Base-by-base conservation (phyloP, 495 filamentous ascomycete species). In the Penicillium dipodomyicola region DNA sequence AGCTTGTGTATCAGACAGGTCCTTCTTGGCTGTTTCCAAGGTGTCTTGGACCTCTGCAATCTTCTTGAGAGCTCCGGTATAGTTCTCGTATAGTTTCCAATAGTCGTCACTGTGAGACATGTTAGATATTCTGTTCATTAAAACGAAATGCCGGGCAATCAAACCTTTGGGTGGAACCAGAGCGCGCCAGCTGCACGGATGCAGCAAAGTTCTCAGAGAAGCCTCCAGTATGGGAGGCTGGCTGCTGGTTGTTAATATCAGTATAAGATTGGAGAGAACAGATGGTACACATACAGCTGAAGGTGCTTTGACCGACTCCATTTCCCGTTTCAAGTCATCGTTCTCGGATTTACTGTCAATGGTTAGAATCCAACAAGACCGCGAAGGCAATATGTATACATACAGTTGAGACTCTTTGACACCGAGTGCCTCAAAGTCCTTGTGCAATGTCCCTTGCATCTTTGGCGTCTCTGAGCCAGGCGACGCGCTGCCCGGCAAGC, bases 71-170 rank as follows among this genome's bases (percentile, higher is more conserved):
- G 67, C 58, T 8, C 61, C 56, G 7, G 75, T 74, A 53, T 73
- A 74, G 37, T 74, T 73, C 32, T 79, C 77, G 47, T 78, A 78
- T 49, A 79, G 53, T 39, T 73, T 76, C 70, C 73, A 79, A 52
- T 79, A 79, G 23, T 77, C 72, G 39, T 79, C 75, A 59, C 78
- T 77, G 20, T 4, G 49, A 12, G 20, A 11, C 5, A 33, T 7
- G 45, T 74, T 61, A 76, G 67, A 41, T 56, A 39, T 23, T 14
- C 10, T 42, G 42, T 27, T 12, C 42, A n/a, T 32, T 20, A 17
- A 14, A 42, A 15, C 19, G 33, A 19, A 23, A 29, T 4, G 1
- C 9, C 5, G 42, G 8, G 2, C 20, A 33, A 29, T 29, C 58
- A 45, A 68, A 75, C 75, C 70, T 72, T 56, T 78, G 75, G 0